Percentiles rank a stretch among this genome's conserved stretches.
phyloP scores from a whole-genome alignment of 345 rosid genomes.

The Citrus sp. region DNA sequence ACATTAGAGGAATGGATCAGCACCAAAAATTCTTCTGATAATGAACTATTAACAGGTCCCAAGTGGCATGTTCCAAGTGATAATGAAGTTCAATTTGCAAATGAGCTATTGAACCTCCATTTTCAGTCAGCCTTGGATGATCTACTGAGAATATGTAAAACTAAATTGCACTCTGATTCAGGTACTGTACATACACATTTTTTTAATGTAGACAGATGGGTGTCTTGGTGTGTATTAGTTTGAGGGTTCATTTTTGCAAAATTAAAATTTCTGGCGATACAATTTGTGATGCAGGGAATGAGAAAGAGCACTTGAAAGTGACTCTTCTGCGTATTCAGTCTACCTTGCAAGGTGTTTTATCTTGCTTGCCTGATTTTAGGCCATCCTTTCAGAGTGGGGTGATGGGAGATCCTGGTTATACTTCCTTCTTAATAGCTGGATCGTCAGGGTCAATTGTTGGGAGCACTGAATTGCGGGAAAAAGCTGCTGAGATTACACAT shows the following conservation, averaged over 20 bases:
- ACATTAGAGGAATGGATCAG: slow-evolving; percentile 93
- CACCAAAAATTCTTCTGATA: slow-evolving; percentile 65
- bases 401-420: slow-evolving; percentile 43
- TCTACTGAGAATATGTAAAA: slow-evolving; percentile 75
- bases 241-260: slow-evolving; percentile 9
- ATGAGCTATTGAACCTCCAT: slow-evolving; percentile 88
- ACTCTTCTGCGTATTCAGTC: slow-evolving; percentile 97
- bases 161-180: slow-evolving; percentile 73
- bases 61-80: slow-evolving; percentile 88
- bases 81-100: slow-evolving; percentile 90
- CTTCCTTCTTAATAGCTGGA: slow-evolving; percentile 88
- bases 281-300: slow-evolving; percentile 67
- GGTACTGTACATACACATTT: slow-evolving; percentile 39
- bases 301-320: slow-evolving; percentile 96
- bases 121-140: slow-evolving; percentile 85
- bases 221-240: neutral
- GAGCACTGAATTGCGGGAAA: slow-evolving; percentile 75
- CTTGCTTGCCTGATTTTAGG: slow-evolving; percentile 97
- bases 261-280: slow-evolving; percentile 14
- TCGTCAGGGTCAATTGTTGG: slow-evolving; percentile 91
- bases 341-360: slow-evolving; percentile 92
- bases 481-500: slow-evolving; percentile 77
- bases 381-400: slow-evolving; percentile 68
- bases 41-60: slow-evolving; percentile 48
- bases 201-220: neutral